phyloP scores from a whole-genome alignment of 1,139 yeast genomes.

The Geotrichum carabidarum region DNA sequence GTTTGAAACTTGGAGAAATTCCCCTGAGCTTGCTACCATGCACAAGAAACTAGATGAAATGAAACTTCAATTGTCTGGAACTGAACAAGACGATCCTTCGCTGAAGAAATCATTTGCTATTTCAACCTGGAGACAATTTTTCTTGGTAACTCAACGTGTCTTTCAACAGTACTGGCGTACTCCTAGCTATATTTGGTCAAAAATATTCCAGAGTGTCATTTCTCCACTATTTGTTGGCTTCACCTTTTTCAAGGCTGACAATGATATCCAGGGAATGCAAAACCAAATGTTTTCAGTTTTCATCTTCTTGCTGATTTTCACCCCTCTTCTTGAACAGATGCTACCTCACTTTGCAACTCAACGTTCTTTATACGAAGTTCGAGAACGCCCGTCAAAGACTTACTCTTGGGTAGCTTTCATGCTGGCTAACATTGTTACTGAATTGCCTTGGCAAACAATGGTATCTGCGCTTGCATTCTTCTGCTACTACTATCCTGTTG shows the following conservation, averaged over 20 bases:
- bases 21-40: constrained; percentile 48
- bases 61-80: constrained; percentile 24
- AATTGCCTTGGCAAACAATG: constrained; percentile 68
- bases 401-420: constrained; percentile 61
- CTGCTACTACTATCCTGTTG: constrained; percentile 75
- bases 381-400: constrained; percentile 75
- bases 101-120: constrained; percentile 37
- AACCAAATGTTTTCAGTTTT: constrained; percentile 55
- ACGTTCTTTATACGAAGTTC: constrained; percentile 75
- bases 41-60: constrained; percentile 33
- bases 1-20: constrained; percentile 59
- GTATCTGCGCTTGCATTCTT: constrained; percentile 64
- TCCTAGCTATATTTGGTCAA: constrained; percentile 67
- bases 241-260: constrained; percentile 64
- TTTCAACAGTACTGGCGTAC: constrained; percentile 69
- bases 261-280: constrained; percentile 46
- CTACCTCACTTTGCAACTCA: constrained; percentile 66
- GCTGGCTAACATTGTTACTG: constrained; percentile 61
- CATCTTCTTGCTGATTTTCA: constrained; percentile 59
- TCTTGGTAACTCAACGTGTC: constrained; percentile 48
- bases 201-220: constrained; percentile 49
- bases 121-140: constrained; percentile 46
- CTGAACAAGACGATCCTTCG: constrained; percentile 20
- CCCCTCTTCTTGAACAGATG: constrained; percentile 65
- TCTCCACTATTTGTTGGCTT: constrained; percentile 69